phyloP scores from a whole-genome alignment of 2,329 filamentous ascomycete species.

The Pseudogymnoascus sp. region DNA sequence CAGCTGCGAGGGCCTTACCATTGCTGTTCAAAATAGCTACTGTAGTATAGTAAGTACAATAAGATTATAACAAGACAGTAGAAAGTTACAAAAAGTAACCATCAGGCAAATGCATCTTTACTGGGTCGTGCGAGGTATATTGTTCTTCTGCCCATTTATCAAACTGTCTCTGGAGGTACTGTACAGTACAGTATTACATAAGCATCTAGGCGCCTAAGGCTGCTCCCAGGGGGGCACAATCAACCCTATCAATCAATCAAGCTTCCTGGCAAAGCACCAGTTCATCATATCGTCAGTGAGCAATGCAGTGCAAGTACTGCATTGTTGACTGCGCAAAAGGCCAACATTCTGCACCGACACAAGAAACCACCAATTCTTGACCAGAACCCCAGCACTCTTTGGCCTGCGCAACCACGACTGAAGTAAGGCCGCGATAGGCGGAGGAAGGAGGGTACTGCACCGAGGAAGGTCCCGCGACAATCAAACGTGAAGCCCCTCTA shows the following conservation, averaged over 20 bases:
- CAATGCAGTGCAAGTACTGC: conserved; percentile 6
- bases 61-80: no score
- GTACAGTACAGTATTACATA: not conserved
- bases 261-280: not conserved
- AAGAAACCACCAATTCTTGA: not conserved
- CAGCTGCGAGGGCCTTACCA: no score
- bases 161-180: not conserved
- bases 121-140: no score
- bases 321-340: conserved; percentile 8
- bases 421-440: not conserved
- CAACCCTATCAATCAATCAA: not conserved
- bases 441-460: not conserved
- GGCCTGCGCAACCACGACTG: not conserved
- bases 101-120: no score
- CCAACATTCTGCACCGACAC: not conserved
- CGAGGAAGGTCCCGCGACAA: not conserved
- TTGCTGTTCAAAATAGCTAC: no score
- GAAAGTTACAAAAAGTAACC: no score
- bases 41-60: no score
- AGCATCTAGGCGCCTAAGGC: not conserved
- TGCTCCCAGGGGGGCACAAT: not conserved
- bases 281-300: not conserved
- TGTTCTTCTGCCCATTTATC: not conserved
- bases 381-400: not conserved
- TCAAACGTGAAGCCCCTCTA: not conserved